phyloP scores from a whole-genome alignment of 108 stramenopile genomes.

The Cyclotella cryptica region DNA sequence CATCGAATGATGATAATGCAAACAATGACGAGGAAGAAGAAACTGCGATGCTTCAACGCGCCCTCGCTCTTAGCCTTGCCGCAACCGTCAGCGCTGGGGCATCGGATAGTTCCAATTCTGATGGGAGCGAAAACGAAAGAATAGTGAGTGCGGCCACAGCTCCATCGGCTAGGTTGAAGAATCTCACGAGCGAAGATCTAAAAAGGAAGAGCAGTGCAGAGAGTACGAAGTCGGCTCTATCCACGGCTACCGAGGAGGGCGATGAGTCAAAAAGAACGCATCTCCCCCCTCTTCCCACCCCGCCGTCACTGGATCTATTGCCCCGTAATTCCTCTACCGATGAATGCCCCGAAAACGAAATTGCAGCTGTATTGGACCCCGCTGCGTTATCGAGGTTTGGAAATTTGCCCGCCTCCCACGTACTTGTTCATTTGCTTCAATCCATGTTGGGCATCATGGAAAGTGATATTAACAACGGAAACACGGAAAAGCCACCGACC shows the following conservation, averaged over 20 bases:
- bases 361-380: slow-evolving; percentile 65
- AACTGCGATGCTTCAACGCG: slow-evolving; percentile 40
- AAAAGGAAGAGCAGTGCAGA: slow-evolving; percentile 3
- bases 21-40: slow-evolving; percentile 31
- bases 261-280: background rate
- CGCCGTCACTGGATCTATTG: slow-evolving; percentile 35
- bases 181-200: background rate
- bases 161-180: background rate
- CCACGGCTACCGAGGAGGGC: background rate
- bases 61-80: slow-evolving; percentile 44
- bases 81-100: slow-evolving; percentile 26
- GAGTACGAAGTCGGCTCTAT: background rate
- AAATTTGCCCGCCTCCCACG: slow-evolving; percentile 68
- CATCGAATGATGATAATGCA: background rate
- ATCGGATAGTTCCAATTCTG: slow-evolving; percentile 36
- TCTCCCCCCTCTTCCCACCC: slow-evolving; percentile 42
- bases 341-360: slow-evolving; percentile 15
- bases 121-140: slow-evolving; percentile 17
- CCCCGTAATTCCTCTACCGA: slow-evolving; percentile 14
- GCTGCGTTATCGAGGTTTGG: slow-evolving; percentile 66
- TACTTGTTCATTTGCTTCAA: slow-evolving; percentile 65
- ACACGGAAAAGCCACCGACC: background rate
- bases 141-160: slow-evolving; percentile 21
- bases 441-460: slow-evolving; percentile 50
- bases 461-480: slow-evolving; percentile 7